Evolutionary conservation across 2,329 filamentous ascomycete species (phyloP).

Genomic region (Ceratocystis cubensis): DNA sequence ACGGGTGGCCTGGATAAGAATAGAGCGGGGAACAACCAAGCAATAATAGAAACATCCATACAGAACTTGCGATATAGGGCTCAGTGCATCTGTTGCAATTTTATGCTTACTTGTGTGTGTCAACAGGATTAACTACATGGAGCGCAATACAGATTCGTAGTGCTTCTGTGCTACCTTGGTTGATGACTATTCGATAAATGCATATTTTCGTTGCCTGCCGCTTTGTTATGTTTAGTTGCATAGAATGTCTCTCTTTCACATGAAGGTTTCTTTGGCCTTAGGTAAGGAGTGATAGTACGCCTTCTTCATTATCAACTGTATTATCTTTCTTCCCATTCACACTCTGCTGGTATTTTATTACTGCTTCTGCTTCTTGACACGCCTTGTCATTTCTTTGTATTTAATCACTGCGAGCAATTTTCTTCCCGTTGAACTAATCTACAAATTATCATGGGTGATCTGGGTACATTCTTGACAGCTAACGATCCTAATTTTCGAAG

Average conservation of each 20-base stretch:
- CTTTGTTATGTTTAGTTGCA: constrained; percentile 1
- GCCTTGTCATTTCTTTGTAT: too few species aligned
- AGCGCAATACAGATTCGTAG: too few species aligned
- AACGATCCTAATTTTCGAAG: constrained; percentile 50
- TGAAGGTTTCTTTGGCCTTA: background rate
- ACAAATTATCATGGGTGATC: constrained; percentile 44
- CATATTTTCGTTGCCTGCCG: background rate
- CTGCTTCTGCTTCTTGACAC: background rate
- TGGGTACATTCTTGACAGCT: constrained; percentile 52
- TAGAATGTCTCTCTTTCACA: constrained; percentile 8
- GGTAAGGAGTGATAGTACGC: background rate
- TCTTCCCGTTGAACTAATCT: background rate
- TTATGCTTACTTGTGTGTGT: too few species aligned
- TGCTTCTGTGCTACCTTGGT: background rate
- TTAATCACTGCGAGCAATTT: too few species aligned
- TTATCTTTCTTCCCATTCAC: background rate
- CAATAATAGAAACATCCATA: background rate
- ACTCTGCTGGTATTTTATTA: background rate
- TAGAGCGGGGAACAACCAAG: background rate
- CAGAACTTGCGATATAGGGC: too few species aligned
- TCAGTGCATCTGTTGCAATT: too few species aligned
- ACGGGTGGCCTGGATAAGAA: background rate
- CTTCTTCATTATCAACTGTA: background rate
- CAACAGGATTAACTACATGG: too few species aligned
- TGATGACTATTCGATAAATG: background rate